A percentile compares a stretch with the other conserved stretches of the same genome.
Evolutionary conservation across 73 alveolate genomes (phyloP).

Genomic region (Blepharisma stoltei): DNA sequence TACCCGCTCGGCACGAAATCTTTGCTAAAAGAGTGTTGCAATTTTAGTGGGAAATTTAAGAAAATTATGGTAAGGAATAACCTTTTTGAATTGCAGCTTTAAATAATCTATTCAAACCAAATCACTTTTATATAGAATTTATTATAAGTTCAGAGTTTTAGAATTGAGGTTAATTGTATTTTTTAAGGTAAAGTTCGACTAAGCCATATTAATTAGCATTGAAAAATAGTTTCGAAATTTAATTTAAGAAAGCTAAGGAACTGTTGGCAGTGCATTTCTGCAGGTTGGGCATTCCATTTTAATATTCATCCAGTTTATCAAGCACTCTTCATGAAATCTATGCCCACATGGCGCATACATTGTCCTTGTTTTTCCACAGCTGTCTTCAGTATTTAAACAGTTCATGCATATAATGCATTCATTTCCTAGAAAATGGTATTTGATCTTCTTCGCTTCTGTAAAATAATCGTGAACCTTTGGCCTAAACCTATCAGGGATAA

Average conservation of each 20-base stretch:
- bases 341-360: constrained; percentile 95
- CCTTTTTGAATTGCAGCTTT: too few species aligned
- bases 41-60: too few species aligned
- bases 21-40: too few species aligned
- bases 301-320: constrained; percentile 89
- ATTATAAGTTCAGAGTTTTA: too few species aligned
- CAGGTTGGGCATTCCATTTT: constrained; percentile 97
- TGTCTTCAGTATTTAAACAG: background rate
- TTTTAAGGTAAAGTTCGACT: too few species aligned
- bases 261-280: constrained; percentile 67
- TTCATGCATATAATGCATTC: constrained; percentile 26
- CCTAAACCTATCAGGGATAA: constrained; percentile 15
- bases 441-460: constrained; percentile 3
- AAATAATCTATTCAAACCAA: too few species aligned
- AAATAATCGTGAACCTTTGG: constrained; percentile 18
- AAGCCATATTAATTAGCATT: too few species aligned
- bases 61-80: too few species aligned
- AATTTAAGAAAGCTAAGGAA: background rate
- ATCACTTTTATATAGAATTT: too few species aligned
- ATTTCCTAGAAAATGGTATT: background rate
- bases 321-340: constrained; percentile 87
- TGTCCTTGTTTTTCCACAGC: constrained; percentile 29
- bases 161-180: too few species aligned
- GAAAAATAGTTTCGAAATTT: too few species aligned
- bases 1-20: too few species aligned